Conservation (phyloP, 345 rosid genomes). For the Hirschfeldia incana region DNA sequence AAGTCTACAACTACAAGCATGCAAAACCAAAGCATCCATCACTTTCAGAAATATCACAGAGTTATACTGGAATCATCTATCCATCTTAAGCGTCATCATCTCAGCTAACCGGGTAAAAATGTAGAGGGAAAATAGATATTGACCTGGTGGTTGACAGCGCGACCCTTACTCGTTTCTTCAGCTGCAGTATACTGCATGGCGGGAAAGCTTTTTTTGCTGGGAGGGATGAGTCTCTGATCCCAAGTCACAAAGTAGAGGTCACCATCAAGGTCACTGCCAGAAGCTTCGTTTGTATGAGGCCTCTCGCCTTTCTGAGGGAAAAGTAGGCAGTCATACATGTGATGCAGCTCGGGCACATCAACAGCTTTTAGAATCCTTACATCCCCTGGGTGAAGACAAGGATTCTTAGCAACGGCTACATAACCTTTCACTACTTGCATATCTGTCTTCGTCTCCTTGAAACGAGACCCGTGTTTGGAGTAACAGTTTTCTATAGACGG, state of each 20-base stretch:
- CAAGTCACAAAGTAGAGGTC: constrained; percentile 89
- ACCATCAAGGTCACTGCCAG: constrained; percentile 98
- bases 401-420: constrained; percentile 81
- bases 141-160: constrained; percentile 67
- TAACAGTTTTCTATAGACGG: constrained; percentile 74
- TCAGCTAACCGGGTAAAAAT: neutral
- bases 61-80: neutral
- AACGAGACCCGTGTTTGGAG: constrained; percentile 74
- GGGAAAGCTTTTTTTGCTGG: constrained; percentile 61
- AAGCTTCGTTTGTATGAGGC: constrained; percentile 89
- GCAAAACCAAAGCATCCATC: neutral
- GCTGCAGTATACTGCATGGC: constrained; percentile 72
- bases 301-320: constrained; percentile 92
- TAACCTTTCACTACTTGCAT: constrained; percentile 61
- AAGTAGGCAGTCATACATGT: constrained; percentile 81
- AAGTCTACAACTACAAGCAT: constrained; percentile 8
- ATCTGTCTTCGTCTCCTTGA: constrained; percentile 53
- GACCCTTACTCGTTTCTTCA: constrained; percentile 37
- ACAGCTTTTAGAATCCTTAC: constrained; percentile 88
- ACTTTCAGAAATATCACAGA: constrained; percentile 14
- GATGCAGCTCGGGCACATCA: constrained; percentile 67
- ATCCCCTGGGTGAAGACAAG: constrained; percentile 97
- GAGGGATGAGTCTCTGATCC: constrained; percentile 89
- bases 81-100: neutral
- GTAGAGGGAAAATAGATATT: neutral